Conservation (phyloP, 2,329 filamentous ascomycete species). For the Nothopassalora personata region DNA sequence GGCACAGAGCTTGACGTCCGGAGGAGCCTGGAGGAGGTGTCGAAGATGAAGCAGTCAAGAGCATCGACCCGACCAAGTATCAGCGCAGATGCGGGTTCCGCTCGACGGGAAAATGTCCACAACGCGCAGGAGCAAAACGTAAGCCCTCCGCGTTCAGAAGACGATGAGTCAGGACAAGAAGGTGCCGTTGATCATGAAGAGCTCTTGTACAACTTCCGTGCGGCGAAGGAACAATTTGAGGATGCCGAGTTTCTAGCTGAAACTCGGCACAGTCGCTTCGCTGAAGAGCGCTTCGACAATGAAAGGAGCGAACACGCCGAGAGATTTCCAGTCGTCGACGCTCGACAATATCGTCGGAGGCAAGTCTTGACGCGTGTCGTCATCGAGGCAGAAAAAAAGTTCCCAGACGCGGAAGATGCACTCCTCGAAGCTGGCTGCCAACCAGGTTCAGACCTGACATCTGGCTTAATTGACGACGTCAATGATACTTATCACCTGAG, state of each 20-base stretch:
- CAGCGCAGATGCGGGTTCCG: too few relatives aligned
- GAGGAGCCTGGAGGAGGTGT: too few relatives aligned
- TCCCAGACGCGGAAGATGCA: not conserved
- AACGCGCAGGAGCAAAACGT: too few relatives aligned
- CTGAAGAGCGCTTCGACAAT: not conserved
- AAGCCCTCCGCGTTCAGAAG: too few relatives aligned
- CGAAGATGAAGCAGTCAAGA: too few relatives aligned
- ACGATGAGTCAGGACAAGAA: too few relatives aligned
- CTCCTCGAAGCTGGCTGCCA: not conserved
- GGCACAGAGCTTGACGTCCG: too few relatives aligned
- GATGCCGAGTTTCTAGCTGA: not conserved
- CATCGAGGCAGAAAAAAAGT: not conserved
- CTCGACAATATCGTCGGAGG: not conserved
- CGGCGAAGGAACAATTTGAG: not conserved
- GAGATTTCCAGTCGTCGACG: not conserved
- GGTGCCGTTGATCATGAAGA: not conserved
- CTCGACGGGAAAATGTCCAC: too few relatives aligned
- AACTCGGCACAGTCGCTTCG: not conserved
- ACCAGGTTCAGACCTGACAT: not conserved
- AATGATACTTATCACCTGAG: constrained; percentile 1
- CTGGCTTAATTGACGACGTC: constrained; percentile 1
- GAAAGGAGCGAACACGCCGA: not conserved
- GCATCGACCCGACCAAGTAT: too few relatives aligned
- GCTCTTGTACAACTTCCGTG: not conserved
- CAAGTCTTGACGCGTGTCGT: not conserved